Evolutionary conservation across 2,329 filamentous ascomycete genomes (phyloP), one percentile per base, ranked within the genome.

Genomic region (Beauveria sp.): DNA sequence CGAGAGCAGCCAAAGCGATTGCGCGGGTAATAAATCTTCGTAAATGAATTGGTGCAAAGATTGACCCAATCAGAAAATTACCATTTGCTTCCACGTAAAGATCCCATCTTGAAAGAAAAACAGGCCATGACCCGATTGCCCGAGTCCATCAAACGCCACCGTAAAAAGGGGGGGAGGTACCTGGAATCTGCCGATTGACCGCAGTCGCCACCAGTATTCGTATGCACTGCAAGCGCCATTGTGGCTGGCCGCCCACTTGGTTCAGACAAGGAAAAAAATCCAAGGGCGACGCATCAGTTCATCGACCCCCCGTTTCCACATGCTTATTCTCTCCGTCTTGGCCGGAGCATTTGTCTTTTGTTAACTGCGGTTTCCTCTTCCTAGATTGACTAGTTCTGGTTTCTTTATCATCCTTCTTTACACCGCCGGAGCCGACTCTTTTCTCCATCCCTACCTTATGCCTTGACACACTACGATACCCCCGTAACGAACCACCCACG

Each of bases 291-390:
- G 14, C 49, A 54, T 60, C 58, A 60, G 58, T 60, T 54, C 58
- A 60, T 60, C 42, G 18, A 12, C 50, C 58, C 58, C 58, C 58
- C 42, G 58, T 60, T 60, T 60, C 58, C 58, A 60, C 58, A 60
- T 60, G 58, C 58, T 60, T 60, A 47, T 20, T 50, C 26, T 45
- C 56, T 34, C 30, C 46, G 34, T 43, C 56, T 28, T n/a, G 34
- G 46, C 57, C 50, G 20, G 49, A 45, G 22, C 46, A 18, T 52
- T 18, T 18, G 34, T 20, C 24, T 47, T 28, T 24, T 24, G 24
- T 16, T 52, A 18, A 52, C 50, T 34, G 38, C 57, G 16, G 38
- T 26, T 40, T 54, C n/a, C 9, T 38, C 47, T 28, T 24, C 30
- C n/a, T 40, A 42, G 26, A 53, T 16, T 53, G 30, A 5, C 14